A percentile compares a stretch with the other conserved stretches of the same genome.
These are phyloP conservation scores for Bassia scoparia DNA, from an alignment of 148 eudicot genomes.

Conservation along the genomic window DNA sequence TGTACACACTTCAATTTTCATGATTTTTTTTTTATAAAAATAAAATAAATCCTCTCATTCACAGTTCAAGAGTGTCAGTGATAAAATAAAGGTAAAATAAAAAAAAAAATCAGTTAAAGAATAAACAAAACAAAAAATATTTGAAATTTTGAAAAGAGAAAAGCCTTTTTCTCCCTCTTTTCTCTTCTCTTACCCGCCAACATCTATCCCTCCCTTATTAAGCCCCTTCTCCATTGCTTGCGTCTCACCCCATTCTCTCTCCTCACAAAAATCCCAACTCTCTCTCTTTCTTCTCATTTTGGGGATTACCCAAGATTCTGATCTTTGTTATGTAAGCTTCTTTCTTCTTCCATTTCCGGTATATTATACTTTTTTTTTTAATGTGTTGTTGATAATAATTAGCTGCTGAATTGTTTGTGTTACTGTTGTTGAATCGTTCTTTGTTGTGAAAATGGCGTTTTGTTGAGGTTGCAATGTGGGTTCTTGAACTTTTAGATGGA, in stretches of 20 bases:
- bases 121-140: not conserved
- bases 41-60: not conserved
- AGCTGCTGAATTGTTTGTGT: not conserved
- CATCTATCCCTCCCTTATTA: not conserved
- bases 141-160: constrained; percentile 23
- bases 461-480: not conserved
- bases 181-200: constrained; percentile 16
- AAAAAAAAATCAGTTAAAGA: not conserved
- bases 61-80: not conserved
- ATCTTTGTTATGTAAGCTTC: constrained; percentile 13
- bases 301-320: not conserved
- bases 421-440: not conserved
- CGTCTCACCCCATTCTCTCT: constrained; percentile 6
- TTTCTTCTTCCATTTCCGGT: not conserved
- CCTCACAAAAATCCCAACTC: not conserved
- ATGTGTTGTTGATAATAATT: not conserved
- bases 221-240: not conserved
- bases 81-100: not conserved
- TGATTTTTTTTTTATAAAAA: not conserved
- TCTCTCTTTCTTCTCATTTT: not conserved
- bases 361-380: not conserved
- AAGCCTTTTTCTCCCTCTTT: not conserved
- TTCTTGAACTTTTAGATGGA: not conserved
- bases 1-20: not conserved
- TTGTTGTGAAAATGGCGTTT: constrained; percentile 15